A percentile compares a stretch with the other conserved stretches of the same genome.
Evolutionary conservation across 192 early-diverging fungal genomes (phyloP).

Genomic region (Paraglomus brasilianum): DNA sequence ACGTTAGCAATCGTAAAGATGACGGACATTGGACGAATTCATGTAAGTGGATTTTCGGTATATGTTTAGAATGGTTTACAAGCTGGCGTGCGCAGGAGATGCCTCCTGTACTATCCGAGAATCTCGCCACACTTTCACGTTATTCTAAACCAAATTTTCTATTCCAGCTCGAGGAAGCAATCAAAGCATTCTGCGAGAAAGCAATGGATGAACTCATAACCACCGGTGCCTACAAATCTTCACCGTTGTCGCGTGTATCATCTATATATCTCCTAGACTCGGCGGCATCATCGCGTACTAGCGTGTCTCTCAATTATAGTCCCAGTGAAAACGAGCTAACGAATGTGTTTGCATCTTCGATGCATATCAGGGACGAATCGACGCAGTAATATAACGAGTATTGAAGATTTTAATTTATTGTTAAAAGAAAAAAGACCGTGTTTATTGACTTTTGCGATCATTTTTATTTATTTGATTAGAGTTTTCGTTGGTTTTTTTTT

Average conservation of each 20-base stretch:
- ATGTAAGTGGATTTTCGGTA: slow-evolving; percentile 42
- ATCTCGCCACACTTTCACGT: too few species aligned
- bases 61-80: too few species aligned
- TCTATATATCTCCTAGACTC: slow-evolving; percentile 26
- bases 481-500: too few species aligned
- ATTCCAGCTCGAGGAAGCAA: slow-evolving; percentile 17
- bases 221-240: slow-evolving; percentile 15
- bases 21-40: slow-evolving; percentile 40
- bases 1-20: slow-evolving; percentile 50
- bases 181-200: slow-evolving; percentile 30
- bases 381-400: too few species aligned
- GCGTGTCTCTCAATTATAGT: background rate
- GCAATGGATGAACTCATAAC: slow-evolving; percentile 31
- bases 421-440: too few species aligned
- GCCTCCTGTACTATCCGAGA: too few species aligned
- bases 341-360: background rate
- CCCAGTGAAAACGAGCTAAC: background rate
- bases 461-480: too few species aligned
- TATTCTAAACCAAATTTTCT: too few species aligned
- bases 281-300: background rate
- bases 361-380: too few species aligned
- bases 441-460: too few species aligned
- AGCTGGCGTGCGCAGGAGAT: too few species aligned
- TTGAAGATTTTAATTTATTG: too few species aligned
- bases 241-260: slow-evolving; percentile 22